Conservation (phyloP, 495 filamentous ascomycete genomes). For the Pyrenopolyporus hunteri region DNA sequence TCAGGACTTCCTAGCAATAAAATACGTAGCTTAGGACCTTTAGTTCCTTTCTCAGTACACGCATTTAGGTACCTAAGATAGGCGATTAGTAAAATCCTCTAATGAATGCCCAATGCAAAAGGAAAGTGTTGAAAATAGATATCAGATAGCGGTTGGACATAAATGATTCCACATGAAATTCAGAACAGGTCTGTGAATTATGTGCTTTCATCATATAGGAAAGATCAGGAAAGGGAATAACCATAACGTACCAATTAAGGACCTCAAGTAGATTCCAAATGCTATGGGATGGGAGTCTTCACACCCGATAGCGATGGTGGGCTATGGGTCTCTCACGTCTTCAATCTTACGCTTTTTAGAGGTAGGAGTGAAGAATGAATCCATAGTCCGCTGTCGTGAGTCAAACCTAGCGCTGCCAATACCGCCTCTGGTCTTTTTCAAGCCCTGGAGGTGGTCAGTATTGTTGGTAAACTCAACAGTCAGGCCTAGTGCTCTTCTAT, state of each 20-base stretch:
- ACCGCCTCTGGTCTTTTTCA: slow-evolving; percentile 78
- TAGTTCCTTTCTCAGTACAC: too few relatives aligned
- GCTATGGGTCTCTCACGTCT: slow-evolving; percentile 8
- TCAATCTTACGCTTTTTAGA: slow-evolving; percentile 57
- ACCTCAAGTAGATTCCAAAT: not conserved
- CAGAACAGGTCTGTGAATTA: slow-evolving; percentile 84
- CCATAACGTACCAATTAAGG: slow-evolving; percentile 40
- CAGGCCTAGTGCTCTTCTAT: not conserved
- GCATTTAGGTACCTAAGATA: too few relatives aligned
- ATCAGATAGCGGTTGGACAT: slow-evolving; percentile 85
- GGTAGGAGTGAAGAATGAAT: slow-evolving; percentile 69
- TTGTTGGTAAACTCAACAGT: slow-evolving; percentile 51
- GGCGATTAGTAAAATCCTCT: slow-evolving; percentile 12
- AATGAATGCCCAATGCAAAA: not conserved
- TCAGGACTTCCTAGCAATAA: too few relatives aligned
- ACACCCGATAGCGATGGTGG: not conserved
- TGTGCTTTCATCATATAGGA: slow-evolving; percentile 67
- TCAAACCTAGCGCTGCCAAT: slow-evolving; percentile 79
- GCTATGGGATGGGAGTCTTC: not conserved
- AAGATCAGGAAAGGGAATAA: slow-evolving; percentile 21
- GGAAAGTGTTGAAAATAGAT: slow-evolving; percentile 13
- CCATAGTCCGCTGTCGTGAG: slow-evolving; percentile 70
- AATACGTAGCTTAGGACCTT: not conserved
- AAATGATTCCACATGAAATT: slow-evolving; percentile 67
- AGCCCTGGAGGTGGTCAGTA: slow-evolving; percentile 68